These are phyloP conservation scores for Pichia nanzhaoensis DNA, from an alignment of 805 yeast genomes.

Conservation along the genomic window DNA sequence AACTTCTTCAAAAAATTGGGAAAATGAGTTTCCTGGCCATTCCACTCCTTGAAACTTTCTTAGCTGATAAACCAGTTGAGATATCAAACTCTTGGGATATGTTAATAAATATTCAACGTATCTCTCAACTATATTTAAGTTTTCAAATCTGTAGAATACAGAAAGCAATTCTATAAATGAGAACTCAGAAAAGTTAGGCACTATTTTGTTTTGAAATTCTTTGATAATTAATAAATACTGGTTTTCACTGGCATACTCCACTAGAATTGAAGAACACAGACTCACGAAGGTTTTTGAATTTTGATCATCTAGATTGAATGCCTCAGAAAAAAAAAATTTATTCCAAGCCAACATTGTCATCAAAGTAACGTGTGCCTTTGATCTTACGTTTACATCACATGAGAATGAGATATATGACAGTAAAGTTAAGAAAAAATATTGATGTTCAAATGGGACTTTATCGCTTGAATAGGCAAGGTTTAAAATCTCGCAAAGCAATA, in stretches of 20 bases:
- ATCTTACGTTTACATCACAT: background rate
- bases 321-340: background rate
- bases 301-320: background rate
- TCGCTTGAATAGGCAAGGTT: background rate
- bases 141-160: background rate
- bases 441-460: constrained; percentile 1
- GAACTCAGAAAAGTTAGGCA: background rate
- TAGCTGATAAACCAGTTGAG: background rate
- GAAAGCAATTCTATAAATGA: background rate
- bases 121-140: background rate
- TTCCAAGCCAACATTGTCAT: background rate
- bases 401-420: constrained; percentile 5
- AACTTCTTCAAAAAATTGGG: background rate
- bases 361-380: background rate
- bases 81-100: background rate
- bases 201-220: background rate
- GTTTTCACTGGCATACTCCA: background rate
- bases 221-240: background rate
- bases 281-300: background rate
- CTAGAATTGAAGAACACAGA: background rate
- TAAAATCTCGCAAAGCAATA: background rate
- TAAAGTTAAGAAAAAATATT: background rate
- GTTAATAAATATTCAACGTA: background rate
- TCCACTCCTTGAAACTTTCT: too few species aligned
- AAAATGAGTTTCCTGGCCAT: background rate